These are phyloP conservation scores for Globisporangium uncinulatum DNA, from an alignment of 352 stramenopile genomes.

Conservation along the genomic window DNA sequence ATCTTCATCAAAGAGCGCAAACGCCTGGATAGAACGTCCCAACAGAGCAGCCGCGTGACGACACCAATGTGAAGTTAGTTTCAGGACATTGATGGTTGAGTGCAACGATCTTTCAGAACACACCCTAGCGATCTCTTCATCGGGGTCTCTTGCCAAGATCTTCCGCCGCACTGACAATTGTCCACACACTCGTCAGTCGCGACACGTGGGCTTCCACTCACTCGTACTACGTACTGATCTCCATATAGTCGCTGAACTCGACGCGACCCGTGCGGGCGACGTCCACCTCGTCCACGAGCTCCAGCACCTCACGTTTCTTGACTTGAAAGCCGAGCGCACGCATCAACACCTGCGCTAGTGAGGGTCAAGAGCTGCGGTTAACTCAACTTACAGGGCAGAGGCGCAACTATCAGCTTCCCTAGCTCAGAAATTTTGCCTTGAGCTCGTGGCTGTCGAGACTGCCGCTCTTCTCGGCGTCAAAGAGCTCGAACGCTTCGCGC, in stretches of 20 bases:
- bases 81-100: neutral
- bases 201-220: neutral
- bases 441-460: slow-evolving; percentile 92
- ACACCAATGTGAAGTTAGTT: neutral
- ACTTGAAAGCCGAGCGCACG: slow-evolving; percentile 91
- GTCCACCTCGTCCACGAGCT: slow-evolving; percentile 88
- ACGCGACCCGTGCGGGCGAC: slow-evolving; percentile 78
- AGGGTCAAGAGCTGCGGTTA: neutral
- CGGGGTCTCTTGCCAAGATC: slow-evolving; percentile 79
- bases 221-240: slow-evolving; percentile 66
- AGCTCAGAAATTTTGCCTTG: slow-evolving; percentile 46
- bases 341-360: slow-evolving; percentile 66
- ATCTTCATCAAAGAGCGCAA: slow-evolving; percentile 93
- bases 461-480: slow-evolving; percentile 89
- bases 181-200: slow-evolving; percentile 1
- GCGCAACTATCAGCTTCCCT: neutral
- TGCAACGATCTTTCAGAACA: neutral
- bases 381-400: neutral
- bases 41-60: neutral
- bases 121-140: slow-evolving; percentile 90
- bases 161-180: slow-evolving; percentile 60
- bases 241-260: slow-evolving; percentile 89
- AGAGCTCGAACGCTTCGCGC: slow-evolving; percentile 91
- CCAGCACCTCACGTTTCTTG: slow-evolving; percentile 84
- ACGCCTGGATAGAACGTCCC: slow-evolving; percentile 42